A percentile compares a stretch with the other conserved stretches of the same genome.
Evolutionary conservation across 306 rosid genomes (phyloP).

Genomic region (Prunus armeniaca): DNA sequence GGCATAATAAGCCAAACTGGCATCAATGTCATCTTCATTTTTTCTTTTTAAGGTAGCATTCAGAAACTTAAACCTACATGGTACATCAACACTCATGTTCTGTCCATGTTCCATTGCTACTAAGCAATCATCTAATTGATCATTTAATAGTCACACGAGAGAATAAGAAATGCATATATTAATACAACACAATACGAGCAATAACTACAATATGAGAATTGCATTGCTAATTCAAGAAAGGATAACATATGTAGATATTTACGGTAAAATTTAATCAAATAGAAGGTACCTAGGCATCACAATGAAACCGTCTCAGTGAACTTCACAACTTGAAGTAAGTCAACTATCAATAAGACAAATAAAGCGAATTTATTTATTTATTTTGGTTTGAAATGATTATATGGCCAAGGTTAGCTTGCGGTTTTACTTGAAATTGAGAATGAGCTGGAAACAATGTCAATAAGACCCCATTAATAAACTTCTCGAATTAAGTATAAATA

Average conservation of each 20-base stretch:
- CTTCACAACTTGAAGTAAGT: not conserved
- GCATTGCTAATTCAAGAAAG: not conserved
- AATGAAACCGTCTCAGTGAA: not conserved
- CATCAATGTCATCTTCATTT: not conserved
- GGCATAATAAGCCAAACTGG: not conserved
- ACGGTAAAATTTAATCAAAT: not conserved
- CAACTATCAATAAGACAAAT: too few relatives aligned
- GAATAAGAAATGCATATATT: not conserved
- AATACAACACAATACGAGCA: not conserved
- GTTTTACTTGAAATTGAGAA: not conserved
- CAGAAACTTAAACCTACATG: not conserved
- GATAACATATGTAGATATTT: not conserved
- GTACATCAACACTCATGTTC: not conserved
- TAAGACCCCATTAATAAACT: conserved; percentile 12
- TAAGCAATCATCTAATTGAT: not conserved
- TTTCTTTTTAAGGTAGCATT: not conserved
- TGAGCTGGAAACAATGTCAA: not conserved
- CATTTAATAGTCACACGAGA: not conserved
- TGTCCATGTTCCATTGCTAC: not conserved
- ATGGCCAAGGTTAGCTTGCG: not conserved
- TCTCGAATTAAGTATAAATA: conserved; percentile 5
- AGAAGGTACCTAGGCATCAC: not conserved
- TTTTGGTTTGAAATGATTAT: not conserved
- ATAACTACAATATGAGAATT: not conserved
- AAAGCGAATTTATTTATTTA: too few relatives aligned